Evolutionary conservation across 2,329 filamentous ascomycete species (phyloP), one percentile per base, ranked within the genome.

Genomic region (Mycosphaerella sp.): DNA sequence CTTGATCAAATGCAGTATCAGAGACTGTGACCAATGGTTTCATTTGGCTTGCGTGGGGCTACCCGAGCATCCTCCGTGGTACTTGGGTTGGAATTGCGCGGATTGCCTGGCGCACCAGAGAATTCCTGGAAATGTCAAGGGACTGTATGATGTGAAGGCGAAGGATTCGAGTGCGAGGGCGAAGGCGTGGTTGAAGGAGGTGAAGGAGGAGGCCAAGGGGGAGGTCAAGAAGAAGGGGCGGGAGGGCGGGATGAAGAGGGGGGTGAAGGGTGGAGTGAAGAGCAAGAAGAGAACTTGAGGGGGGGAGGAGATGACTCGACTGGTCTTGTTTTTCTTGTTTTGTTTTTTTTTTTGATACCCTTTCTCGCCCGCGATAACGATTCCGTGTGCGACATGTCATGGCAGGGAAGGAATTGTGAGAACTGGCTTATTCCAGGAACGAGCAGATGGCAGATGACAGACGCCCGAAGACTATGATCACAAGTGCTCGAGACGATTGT

Each of bases 61-160:
- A 2, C 56, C 56, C 6, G 47, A 45, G 10, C 57, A 55, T 21
- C 59, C 56, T 23, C 56, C 59, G 1, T 45, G 47, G 26, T 14
- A 39, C 6, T 42, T 61, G 17, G 43, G 45, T 11, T 61, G 59
- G 59, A 57, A 54, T 48, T 61, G 59, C 45, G 48, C 46, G 1
- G 29, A 31, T 6, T 59, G 57, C 14, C n/a, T 47, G 7, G 23
- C 36, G 2, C 38, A 10, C 2, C 43, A 47, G 12, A 45, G 45
- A 26, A 41, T 56, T n/a, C 11, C 36, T n/a, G 31, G 40, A 6
- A 31, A 32, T 36, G 44, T 38, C 29, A 39, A 40, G 8, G 45
- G 57, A 6, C 23, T 40, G 45, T 56, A 39, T 36, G 49, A 48
- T 29, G 11, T 45, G 36, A 45, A 42, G 36, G 26, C 26, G 1